These are phyloP conservation scores for Thraustotheca clavata DNA, from an alignment of 352 stramenopile genomes.

Conservation along the genomic window DNA sequence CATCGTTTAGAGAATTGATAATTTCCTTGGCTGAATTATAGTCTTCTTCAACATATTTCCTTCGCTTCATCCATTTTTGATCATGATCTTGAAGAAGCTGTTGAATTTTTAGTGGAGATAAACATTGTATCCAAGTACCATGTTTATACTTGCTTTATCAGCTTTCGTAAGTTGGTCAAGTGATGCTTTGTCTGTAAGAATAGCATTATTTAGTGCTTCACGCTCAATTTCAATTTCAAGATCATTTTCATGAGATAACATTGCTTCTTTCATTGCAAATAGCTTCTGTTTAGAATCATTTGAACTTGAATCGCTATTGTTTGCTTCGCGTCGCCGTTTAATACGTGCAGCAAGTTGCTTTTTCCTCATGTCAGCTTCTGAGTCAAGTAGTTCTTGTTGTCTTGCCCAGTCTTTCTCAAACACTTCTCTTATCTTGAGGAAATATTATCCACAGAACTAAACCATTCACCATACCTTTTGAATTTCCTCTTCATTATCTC, in stretches of 20 bases:
- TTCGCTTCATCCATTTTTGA: background rate
- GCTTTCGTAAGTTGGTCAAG: background rate
- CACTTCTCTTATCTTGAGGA: slow-evolving; percentile 3
- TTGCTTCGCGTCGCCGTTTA: slow-evolving; percentile 21
- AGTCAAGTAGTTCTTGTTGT: background rate
- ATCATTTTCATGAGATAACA: slow-evolving; percentile 5
- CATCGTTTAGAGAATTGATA: too few species aligned
- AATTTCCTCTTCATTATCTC: too few species aligned
- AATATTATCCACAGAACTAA: too few species aligned
- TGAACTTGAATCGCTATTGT: background rate
- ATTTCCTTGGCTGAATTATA: background rate
- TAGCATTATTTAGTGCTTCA: background rate
- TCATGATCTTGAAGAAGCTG: background rate
- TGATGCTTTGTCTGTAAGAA: slow-evolving; percentile 14
- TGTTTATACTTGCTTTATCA: slow-evolving; percentile 4
- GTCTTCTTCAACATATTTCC: background rate
- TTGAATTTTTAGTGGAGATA: background rate
- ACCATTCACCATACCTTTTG: too few species aligned
- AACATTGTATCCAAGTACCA: background rate
- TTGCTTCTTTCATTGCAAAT: background rate
- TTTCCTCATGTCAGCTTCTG: slow-evolving; percentile 5
- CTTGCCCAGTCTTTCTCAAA: slow-evolving; percentile 3
- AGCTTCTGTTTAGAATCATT: background rate
- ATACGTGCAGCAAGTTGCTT: slow-evolving; percentile 27
- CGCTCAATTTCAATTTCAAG: background rate